Percentiles rank a stretch among this genome's conserved stretches.
Evolutionary conservation across 345 rosid genomes (phyloP).

Genomic region (Brassica cretica): DNA sequence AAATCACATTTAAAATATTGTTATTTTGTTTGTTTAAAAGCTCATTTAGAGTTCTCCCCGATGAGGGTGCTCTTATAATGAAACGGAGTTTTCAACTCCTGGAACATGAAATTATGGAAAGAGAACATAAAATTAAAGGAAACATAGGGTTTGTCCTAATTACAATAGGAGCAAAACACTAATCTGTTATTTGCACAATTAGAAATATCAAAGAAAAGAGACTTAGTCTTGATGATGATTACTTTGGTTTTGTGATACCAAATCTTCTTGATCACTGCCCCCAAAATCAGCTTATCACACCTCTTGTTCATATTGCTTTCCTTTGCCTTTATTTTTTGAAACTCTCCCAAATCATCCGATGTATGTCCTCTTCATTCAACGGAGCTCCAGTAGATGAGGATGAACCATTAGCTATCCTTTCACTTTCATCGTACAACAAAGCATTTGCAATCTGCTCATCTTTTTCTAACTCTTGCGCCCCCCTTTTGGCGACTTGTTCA

Average conservation of each 20-base stretch:
- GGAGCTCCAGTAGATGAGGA: neutral
- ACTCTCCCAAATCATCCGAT: neutral
- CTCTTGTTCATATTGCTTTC: neutral
- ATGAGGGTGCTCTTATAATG: no score
- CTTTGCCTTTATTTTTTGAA: neutral
- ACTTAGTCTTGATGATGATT: neutral
- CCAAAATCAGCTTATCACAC: neutral
- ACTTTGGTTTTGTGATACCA: neutral
- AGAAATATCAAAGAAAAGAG: neutral
- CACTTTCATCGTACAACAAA: neutral
- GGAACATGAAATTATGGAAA: no score
- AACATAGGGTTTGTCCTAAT: no score
- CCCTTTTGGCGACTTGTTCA: neutral
- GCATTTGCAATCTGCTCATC: neutral
- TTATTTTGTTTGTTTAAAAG: no score
- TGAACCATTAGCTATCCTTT: neutral
- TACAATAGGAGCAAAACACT: no score
- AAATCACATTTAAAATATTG: no score
- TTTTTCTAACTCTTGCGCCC: neutral
- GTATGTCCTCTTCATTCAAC: neutral
- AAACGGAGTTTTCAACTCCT: no score
- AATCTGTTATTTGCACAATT: no score
- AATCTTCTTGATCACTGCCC: neutral
- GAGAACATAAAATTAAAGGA: no score
- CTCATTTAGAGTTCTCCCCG: no score